Evolutionary conservation across 2,329 filamentous ascomycete species (phyloP).

Genomic region (Pestalotiopsis sp.): DNA sequence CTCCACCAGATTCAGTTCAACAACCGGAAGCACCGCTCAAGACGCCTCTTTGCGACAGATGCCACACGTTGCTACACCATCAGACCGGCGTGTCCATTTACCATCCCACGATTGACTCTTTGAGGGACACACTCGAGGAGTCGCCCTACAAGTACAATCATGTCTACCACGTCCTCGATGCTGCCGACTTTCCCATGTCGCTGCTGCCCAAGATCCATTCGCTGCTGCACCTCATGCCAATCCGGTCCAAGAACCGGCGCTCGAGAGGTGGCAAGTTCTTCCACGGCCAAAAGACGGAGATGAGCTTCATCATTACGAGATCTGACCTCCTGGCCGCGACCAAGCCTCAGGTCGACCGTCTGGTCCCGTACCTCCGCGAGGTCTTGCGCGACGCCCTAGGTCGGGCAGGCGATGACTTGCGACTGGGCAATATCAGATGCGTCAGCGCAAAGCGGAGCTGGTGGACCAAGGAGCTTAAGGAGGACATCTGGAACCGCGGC

Average conservation of each 20-base stretch:
- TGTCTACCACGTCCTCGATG: constrained; percentile 93
- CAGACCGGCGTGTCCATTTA: constrained; percentile 70
- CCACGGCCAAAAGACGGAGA: constrained; percentile 69
- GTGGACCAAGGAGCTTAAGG: constrained; percentile 88
- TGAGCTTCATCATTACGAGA: constrained; percentile 90
- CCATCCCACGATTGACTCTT: constrained; percentile 79
- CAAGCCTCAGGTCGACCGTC: constrained; percentile 78
- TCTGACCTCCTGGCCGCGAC: constrained; percentile 83
- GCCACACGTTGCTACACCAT: constrained; percentile 81
- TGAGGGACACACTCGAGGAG: constrained; percentile 83
- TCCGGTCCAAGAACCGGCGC: constrained; percentile 80
- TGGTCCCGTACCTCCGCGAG: constrained; percentile 84
- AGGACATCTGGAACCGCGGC: constrained; percentile 81
- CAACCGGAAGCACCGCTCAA: constrained; percentile 27
- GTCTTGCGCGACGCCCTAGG: constrained; percentile 79
- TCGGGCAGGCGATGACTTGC: constrained; percentile 65
- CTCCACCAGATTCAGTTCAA: constrained; percentile 16
- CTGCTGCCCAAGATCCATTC: constrained; percentile 76
- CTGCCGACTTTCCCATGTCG: constrained; percentile 96
- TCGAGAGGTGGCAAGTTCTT: constrained; percentile 69
- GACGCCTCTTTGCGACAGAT: constrained; percentile 79
- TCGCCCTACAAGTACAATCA: constrained; percentile 91
- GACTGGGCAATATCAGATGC: constrained; percentile 84
- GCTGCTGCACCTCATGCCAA: constrained; percentile 70
- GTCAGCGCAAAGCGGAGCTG: constrained; percentile 86